phyloP scores from a whole-genome alignment of 176 grass and related monocot species.

The Eremochloa ophiuroides region DNA sequence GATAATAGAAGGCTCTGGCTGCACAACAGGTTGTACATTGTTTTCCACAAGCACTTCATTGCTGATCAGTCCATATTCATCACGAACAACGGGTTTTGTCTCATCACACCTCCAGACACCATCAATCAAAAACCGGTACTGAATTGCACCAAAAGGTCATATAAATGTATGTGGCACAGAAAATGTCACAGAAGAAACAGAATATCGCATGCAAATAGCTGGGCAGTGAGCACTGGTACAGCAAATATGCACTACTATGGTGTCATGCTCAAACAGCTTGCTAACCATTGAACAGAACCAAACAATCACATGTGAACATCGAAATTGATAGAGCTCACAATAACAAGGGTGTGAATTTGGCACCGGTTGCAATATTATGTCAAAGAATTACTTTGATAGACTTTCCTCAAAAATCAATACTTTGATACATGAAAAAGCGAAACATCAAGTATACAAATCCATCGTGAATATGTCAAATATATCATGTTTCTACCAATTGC shows the following conservation, averaged over 20 bases:
- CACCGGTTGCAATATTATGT: not conserved
- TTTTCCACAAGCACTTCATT: slow-evolving; percentile 59
- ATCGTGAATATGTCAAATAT: not conserved
- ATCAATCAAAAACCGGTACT: slow-evolving; percentile 72
- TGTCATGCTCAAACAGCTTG: slow-evolving; percentile 15
- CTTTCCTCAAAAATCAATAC: no score
- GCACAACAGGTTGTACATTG: slow-evolving; percentile 28
- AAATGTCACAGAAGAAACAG: not conserved
- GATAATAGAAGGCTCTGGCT: slow-evolving; percentile 22
- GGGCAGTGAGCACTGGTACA: not conserved
- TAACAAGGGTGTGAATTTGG: not conserved
- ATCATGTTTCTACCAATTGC: not conserved
- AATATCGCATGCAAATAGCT: slow-evolving; percentile 20
- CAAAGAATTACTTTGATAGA: not conserved
- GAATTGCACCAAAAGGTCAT: slow-evolving; percentile 30
- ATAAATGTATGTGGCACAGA: slow-evolving; percentile 17
- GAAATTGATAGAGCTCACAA: not conserved
- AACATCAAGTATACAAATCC: not conserved
- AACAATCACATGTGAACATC: not conserved
- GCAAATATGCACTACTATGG: not conserved
- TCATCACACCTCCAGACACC: slow-evolving; percentile 65
- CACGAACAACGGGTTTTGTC: slow-evolving; percentile 24
- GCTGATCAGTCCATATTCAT: slow-evolving; percentile 54
- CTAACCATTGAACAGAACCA: slow-evolving; percentile 13
- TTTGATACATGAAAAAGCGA: not conserved